Conservation (phyloP, 805 yeast species). For the Candida easanensis region DNA sequence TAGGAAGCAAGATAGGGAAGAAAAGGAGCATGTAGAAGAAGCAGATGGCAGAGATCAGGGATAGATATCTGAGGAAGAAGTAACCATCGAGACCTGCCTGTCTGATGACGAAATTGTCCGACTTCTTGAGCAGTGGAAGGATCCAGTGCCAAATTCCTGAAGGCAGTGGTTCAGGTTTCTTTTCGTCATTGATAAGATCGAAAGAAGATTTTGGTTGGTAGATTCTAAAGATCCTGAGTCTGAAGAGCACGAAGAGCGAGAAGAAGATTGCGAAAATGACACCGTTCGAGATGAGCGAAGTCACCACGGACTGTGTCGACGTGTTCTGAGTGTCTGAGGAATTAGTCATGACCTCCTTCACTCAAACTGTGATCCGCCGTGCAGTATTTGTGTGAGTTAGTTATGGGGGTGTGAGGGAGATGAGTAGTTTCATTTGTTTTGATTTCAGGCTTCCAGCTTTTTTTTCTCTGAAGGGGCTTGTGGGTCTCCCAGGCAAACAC, state of each 20-base stretch:
- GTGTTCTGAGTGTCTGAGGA: constrained; percentile 31
- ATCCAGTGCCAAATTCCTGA: constrained; percentile 72
- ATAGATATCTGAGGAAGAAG: constrained; percentile 78
- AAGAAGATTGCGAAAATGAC: constrained; percentile 63
- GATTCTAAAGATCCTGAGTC: constrained; percentile 65
- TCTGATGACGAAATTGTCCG: constrained; percentile 72
- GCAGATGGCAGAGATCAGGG: constrained; percentile 50
- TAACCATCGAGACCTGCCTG: constrained; percentile 96
- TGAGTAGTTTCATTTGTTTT: too few species aligned
- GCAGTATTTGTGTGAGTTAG: background rate
- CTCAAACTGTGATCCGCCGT: background rate
- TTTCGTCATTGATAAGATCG: constrained; percentile 54
- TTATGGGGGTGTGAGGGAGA: background rate
- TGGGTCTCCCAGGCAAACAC: too few species aligned
- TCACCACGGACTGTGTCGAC: constrained; percentile 72
- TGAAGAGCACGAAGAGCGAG: constrained; percentile 56
- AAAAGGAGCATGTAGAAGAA: constrained; percentile 52
- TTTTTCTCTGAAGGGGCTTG: too few species aligned
- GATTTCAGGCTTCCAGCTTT: too few species aligned
- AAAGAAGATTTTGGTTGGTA: constrained; percentile 80
- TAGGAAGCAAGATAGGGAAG: constrained; percentile 74
- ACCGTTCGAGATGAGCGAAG: constrained; percentile 69
- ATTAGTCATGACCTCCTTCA: constrained; percentile 18
- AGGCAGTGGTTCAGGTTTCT: constrained; percentile 73
- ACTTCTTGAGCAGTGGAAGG: constrained; percentile 54